These are phyloP conservation scores for Aspergillus ruber DNA, from an alignment of 2,329 filamentous ascomycete genomes.

Conservation along the genomic window DNA sequence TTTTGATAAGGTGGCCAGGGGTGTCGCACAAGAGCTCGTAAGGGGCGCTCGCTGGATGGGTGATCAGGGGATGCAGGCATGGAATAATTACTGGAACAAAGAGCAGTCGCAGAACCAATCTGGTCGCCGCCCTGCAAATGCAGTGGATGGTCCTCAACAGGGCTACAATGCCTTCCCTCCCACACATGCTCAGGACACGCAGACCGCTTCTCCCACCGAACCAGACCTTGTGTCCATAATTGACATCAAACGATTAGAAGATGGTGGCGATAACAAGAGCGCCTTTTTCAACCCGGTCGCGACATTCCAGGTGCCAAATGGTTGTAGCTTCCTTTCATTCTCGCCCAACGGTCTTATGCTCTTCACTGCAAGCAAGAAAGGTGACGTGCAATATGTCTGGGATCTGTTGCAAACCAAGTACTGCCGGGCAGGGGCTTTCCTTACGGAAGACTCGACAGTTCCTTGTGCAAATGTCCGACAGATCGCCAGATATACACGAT, in stretches of 20 bases:
- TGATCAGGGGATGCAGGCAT: conserved; percentile 44
- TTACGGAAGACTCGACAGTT: conserved; percentile 28
- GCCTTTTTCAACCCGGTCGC: conserved; percentile 32
- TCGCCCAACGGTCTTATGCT: conserved; percentile 43
- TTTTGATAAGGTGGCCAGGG: conserved; percentile 42
- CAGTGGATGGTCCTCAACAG: conserved; percentile 23
- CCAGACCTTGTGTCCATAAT: conserved; percentile 43
- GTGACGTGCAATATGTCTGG: conserved; percentile 47
- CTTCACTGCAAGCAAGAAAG: conserved; percentile 43
- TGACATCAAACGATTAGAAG: conserved; percentile 40
- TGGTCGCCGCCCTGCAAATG: conserved; percentile 24
- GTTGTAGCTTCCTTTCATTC: conserved; percentile 46
- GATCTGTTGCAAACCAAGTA: conserved; percentile 44
- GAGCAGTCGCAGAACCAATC: conserved; percentile 27
- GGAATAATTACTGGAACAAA: conserved; percentile 47
- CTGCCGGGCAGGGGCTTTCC: conserved; percentile 32
- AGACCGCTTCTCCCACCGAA: conserved; percentile 28
- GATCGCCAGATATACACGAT: conserved; percentile 78
- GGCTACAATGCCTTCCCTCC: conserved; percentile 38
- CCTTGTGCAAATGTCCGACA: conserved; percentile 58
- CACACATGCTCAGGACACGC: conserved; percentile 40
- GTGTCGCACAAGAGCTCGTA: conserved; percentile 45
- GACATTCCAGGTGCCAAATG: conserved; percentile 43
- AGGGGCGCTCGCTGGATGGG: conserved; percentile 45
- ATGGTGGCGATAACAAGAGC: conserved; percentile 30